Percentiles rank a stretch among this genome's conserved stretches.
Evolutionary conservation across 2,329 filamentous ascomycete species (phyloP).

Genomic region (Juglanconis juglandina): DNA sequence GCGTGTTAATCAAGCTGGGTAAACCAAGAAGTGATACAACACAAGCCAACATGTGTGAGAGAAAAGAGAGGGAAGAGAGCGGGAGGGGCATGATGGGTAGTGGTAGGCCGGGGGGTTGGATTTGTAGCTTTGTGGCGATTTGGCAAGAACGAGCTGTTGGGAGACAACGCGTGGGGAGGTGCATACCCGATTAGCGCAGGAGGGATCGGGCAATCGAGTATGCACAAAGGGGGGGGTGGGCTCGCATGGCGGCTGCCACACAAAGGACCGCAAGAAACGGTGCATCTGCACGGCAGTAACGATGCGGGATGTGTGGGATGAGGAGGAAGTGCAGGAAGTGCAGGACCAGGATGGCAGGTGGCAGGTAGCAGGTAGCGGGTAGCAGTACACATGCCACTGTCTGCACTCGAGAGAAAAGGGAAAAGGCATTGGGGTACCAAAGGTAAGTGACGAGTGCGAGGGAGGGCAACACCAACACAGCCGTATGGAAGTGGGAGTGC

Average conservation of each 20-base stretch:
- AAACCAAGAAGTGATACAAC: conserved; percentile 3
- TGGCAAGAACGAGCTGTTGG: conserved; percentile 8
- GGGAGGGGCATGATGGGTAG: conserved; percentile 14
- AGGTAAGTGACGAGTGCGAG: neutral
- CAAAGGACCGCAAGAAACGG: neutral
- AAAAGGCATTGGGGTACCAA: neutral
- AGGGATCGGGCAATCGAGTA: conserved; percentile 10
- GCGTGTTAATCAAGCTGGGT: conserved; percentile 9
- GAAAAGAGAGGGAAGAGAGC: conserved; percentile 6
- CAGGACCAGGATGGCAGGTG: neutral
- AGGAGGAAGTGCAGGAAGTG: neutral
- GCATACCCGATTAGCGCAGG: conserved; percentile 14
- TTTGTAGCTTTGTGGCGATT: conserved; percentile 16
- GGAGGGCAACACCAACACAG: neutral
- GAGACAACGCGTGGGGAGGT: conserved; percentile 12
- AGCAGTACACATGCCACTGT: neutral
- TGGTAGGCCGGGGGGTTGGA: conserved; percentile 8
- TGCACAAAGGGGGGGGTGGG: conserved; percentile 12
- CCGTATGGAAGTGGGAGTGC: neutral
- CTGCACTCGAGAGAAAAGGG: neutral
- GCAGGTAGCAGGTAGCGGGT: neutral
- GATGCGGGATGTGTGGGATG: neutral
- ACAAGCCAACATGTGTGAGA: conserved; percentile 2
- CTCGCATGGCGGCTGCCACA: conserved; percentile 7
- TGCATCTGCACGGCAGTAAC: conserved; percentile 1